Evolutionary conservation across 2,329 filamentous ascomycete genomes (phyloP), one percentile per base, ranked within the genome.

Genomic region (Fusarium pilosicola): DNA sequence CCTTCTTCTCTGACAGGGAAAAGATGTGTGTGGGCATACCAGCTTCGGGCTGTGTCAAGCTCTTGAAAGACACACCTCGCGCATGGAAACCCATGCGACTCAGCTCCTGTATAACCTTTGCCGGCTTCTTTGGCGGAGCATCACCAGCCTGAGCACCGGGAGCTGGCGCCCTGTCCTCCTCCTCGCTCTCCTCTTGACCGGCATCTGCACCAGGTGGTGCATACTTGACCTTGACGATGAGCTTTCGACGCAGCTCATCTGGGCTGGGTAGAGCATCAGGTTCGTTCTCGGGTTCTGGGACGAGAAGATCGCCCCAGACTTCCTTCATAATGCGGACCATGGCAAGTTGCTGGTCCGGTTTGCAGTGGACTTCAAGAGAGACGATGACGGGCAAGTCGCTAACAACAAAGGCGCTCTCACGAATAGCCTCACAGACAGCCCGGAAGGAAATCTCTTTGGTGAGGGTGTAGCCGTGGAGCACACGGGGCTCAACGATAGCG

Each of bases 291-390:
- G 83, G 85, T 28, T 84, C 80, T 3, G 92, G 87, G 5, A 97
- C 85, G 14, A 98, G 85, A 66, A 92, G 86, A 2, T 87, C 91
- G n/a, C 87, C 87, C 94, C 95, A 99, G 32, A 90, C 90, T 70
- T 97, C 90, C 71, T 91, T 88, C 90, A 99, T 98, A 78, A 98
- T 97, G 69, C 93, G 88, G 10, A 97, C 95, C 94, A 98, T 98
- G 65, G 92, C 88, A 73, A 93, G 89, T 81, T 99, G 96, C 82
- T 99, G 96, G 64, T 92, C 88, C 1, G 90, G 83, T 70, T 87
- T 87, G 73, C 94, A 95, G 84, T 98, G 96, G 0, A 98, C 94
- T 82, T 99, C 96, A 38, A 99, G 88, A 79, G 94, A 97, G 76
- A 98, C 92, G 68, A 98, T 96, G n/a, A 99, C 86, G 0, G 96